Evolutionary conservation across 768 basidiomycete species (phyloP), one percentile per base, ranked within the genome.

Genomic region (Suillus lakei): DNA sequence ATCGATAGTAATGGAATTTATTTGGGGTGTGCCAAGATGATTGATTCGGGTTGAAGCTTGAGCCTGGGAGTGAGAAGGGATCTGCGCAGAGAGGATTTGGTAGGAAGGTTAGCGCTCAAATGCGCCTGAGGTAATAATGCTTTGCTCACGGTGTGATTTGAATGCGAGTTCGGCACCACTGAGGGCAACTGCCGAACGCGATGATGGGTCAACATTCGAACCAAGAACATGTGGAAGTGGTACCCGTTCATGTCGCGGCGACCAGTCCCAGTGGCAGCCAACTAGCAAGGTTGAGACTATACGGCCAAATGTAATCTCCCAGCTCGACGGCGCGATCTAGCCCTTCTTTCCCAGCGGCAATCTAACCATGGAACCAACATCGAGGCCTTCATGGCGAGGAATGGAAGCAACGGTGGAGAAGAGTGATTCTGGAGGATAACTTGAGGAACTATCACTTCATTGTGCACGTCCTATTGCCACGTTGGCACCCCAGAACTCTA

Each of bases 401-500:
- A 59, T 59, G 58, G 58, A 59, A 59, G 58, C 26, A 26, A 21
- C 39, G 39, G 39, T 28, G 39, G 21, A 12, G 58, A 59, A 41
- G 39, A 28, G 26, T 28, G 18, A 39, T 23, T 50, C 26, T n/a
- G 50, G 30, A 50, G 50, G 10, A 59, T 39, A 41, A 21, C 26
- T 38, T 38, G 36, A 16, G 36, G 55, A 26, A 38, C 16, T 6
- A 32, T 53, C 51, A 21, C 51, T 53, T 58, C 38, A 58, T 39
- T 18, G 26, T 6, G 38, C n/a, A 39, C 38, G 56, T 58, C 26
- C 23, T 41, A 39, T 26, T 16, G 26, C 56, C 56, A 58, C 56
- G 38, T 59, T 59, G 58, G 18, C 36, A 59, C 58, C 58, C 58
- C 28, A 41, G 28, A 59, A 59, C 58, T 59, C 28, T 59, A 43